A percentile compares a stretch with the other conserved stretches of the same genome.
Conservation (phyloP, 495 filamentous ascomycete genomes). For the Talaromyces adpressus region DNA sequence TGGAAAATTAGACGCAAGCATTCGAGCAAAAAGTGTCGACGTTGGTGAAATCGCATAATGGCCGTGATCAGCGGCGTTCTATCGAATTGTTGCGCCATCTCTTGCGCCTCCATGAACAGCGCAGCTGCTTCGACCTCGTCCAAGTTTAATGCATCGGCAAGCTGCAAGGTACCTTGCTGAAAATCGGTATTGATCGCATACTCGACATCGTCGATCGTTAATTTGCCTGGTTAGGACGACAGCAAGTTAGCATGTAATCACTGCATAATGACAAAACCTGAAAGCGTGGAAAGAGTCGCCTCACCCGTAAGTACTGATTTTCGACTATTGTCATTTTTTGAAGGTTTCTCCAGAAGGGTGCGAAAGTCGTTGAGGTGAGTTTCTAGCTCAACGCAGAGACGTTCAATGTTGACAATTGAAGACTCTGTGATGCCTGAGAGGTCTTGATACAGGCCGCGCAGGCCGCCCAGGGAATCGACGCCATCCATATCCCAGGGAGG, state of each 20-base stretch:
- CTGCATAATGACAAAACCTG: not conserved
- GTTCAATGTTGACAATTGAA: slow-evolving; percentile 53
- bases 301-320: slow-evolving; percentile 50
- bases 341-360: slow-evolving; percentile 67
- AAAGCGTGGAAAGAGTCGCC: slow-evolving; percentile 3
- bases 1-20: slow-evolving; percentile 71
- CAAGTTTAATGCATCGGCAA: slow-evolving; percentile 81
- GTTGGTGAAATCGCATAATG: slow-evolving; percentile 77
- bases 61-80: slow-evolving; percentile 63
- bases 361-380: slow-evolving; percentile 63
- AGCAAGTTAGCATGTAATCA: slow-evolving; percentile 25
- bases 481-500: slow-evolving; percentile 52
- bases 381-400: slow-evolving; percentile 61
- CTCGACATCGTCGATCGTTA: slow-evolving; percentile 61
- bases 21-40: slow-evolving; percentile 70
- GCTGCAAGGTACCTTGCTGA: slow-evolving; percentile 63
- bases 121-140: slow-evolving; percentile 80
- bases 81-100: slow-evolving; percentile 56
- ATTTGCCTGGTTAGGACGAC: slow-evolving; percentile 46
- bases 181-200: slow-evolving; percentile 85
- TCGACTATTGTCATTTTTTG: slow-evolving; percentile 62
- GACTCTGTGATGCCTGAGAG: slow-evolving; percentile 59
- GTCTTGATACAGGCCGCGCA: slow-evolving; percentile 73
- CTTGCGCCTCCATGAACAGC: slow-evolving; percentile 61
- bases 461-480: slow-evolving; percentile 53